phyloP scores from a whole-genome alignment of 768 basidiomycete species.

The Psilocybe cubensis region DNA sequence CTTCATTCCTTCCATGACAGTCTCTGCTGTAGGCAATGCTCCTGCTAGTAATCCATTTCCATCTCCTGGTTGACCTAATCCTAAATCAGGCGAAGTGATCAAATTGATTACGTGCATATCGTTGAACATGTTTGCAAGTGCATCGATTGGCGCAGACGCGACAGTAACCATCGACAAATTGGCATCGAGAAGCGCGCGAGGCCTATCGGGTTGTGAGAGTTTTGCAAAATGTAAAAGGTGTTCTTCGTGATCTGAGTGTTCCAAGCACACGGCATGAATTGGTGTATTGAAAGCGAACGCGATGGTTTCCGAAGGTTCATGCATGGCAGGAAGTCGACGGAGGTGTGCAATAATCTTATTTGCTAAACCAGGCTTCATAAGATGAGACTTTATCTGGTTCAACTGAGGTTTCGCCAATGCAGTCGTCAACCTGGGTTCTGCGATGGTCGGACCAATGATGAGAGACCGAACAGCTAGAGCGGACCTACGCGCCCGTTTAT shows the following conservation, averaged over 20 bases:
- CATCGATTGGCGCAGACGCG: constrained; percentile 51
- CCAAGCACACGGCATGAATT: constrained; percentile 81
- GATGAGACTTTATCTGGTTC: constrained; percentile 67
- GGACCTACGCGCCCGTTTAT: constrained; percentile 65
- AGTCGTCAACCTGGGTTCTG: constrained; percentile 42
- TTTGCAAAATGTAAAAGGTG: constrained; percentile 61
- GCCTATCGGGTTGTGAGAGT: constrained; percentile 26
- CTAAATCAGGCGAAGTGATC: constrained; percentile 62
- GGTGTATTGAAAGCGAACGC: constrained; percentile 38
- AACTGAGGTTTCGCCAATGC: constrained; percentile 53
- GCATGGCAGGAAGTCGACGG: constrained; percentile 57
- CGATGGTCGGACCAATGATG: constrained; percentile 59
- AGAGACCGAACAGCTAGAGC: constrained; percentile 67
- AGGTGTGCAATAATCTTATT: constrained; percentile 76
- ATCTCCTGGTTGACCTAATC: constrained; percentile 75
- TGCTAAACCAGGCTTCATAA: constrained; percentile 68
- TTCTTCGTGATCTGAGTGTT: constrained; percentile 62
- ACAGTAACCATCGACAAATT: constrained; percentile 37
- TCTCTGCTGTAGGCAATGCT: constrained; percentile 74
- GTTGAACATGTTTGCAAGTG: constrained; percentile 53
- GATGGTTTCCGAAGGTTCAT: constrained; percentile 24
- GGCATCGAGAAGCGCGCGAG: constrained; percentile 9
- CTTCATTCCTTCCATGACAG: constrained; percentile 67
- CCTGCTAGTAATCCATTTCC: constrained; percentile 72
- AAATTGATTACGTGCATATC: constrained; percentile 67